These are phyloP conservation scores for Sphagnum magellanicum DNA, from an alignment of 228 moss, liverwort and hornwort species.

Conservation along the genomic window DNA sequence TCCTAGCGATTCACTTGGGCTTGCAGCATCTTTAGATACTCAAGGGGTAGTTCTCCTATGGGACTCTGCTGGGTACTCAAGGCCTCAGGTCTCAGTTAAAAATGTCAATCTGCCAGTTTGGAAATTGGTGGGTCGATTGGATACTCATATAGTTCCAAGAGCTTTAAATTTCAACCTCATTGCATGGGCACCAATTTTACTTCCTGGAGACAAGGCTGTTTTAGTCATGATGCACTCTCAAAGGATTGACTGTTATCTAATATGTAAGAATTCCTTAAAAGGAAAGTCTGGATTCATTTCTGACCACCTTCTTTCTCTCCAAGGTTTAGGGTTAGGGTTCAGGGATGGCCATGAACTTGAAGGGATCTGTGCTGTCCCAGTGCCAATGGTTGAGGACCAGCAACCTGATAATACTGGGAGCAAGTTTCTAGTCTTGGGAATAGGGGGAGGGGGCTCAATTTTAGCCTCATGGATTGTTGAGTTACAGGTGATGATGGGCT, in stretches of 20 bases:
- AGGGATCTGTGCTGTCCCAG: slow-evolving; percentile 52
- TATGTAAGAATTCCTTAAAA: slow-evolving; percentile 42
- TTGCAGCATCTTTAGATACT: slow-evolving; percentile 86
- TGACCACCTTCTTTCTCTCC: slow-evolving; percentile 50
- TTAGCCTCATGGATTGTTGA: slow-evolving; percentile 66
- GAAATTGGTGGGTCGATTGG: slow-evolving; percentile 69
- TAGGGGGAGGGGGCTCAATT: slow-evolving; percentile 37
- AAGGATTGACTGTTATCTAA: slow-evolving; percentile 61
- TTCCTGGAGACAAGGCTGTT: slow-evolving; percentile 53
- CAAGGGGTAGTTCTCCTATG: slow-evolving; percentile 70
- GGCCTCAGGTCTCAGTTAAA: slow-evolving; percentile 68
- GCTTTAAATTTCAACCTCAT: slow-evolving; percentile 42
- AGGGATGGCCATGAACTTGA: slow-evolving; percentile 34
- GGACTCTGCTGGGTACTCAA: slow-evolving; percentile 64
- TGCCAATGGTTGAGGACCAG: slow-evolving; percentile 14
- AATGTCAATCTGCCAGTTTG: slow-evolving; percentile 69
- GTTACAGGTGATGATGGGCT: slow-evolving; percentile 12
- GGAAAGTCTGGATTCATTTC: slow-evolving; percentile 40
- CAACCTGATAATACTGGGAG: slow-evolving; percentile 18
- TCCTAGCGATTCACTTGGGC: slow-evolving; percentile 49
- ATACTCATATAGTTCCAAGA: slow-evolving; percentile 22
- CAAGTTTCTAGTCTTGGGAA: slow-evolving; percentile 57
- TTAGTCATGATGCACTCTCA: slow-evolving; percentile 47
- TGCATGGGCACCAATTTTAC: slow-evolving; percentile 77
- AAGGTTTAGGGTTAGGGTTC: slow-evolving; percentile 39